A percentile compares a stretch with the other conserved stretches of the same genome.
Conservation (phyloP, 768 basidiomycete genomes). For the Leccinum boreale region DNA sequence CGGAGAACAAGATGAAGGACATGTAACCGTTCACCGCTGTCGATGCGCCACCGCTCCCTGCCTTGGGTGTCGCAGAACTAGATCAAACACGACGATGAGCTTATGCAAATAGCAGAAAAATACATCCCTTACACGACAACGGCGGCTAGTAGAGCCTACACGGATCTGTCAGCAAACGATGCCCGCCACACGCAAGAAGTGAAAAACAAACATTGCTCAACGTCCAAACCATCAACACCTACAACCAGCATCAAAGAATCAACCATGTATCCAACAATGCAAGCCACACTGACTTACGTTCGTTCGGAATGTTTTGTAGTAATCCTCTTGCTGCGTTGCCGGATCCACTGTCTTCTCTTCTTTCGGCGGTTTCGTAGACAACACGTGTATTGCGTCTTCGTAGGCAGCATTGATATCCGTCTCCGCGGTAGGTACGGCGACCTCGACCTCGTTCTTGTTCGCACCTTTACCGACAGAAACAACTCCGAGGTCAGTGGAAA, state of each 20-base stretch:
- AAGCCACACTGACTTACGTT: conserved; percentile 46
- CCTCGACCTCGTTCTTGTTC: conserved; percentile 81
- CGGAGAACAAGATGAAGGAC: conserved; percentile 84
- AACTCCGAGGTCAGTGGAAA: conserved; percentile 80
- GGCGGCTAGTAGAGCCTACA: conserved; percentile 67
- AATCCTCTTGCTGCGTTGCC: conserved; percentile 74
- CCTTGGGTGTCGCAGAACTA: conserved; percentile 44
- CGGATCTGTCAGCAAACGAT: conserved; percentile 11
- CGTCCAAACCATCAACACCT: conserved; percentile 85
- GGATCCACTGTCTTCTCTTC: conserved; percentile 59
- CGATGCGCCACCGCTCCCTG: conserved; percentile 44
- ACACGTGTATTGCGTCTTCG: conserved; percentile 83
- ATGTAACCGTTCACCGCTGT: conserved; percentile 79
- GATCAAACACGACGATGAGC: neutral
- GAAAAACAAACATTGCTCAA: conserved; percentile 66
- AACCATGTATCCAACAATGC: conserved; percentile 3
- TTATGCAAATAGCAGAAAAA: neutral
- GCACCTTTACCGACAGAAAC: conserved; percentile 55
- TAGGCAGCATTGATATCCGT: conserved; percentile 89
- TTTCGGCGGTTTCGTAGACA: conserved; percentile 77
- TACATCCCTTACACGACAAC: conserved; percentile 60
- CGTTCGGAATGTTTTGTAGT: conserved; percentile 85
- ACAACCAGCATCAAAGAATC: conserved; percentile 13
- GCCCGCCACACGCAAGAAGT: conserved; percentile 7
- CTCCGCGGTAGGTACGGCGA: conserved; percentile 79